These are phyloP conservation scores for Endoconidiophora polonica DNA, from an alignment of 2,329 filamentous ascomycete genomes.

Conservation along the genomic window DNA sequence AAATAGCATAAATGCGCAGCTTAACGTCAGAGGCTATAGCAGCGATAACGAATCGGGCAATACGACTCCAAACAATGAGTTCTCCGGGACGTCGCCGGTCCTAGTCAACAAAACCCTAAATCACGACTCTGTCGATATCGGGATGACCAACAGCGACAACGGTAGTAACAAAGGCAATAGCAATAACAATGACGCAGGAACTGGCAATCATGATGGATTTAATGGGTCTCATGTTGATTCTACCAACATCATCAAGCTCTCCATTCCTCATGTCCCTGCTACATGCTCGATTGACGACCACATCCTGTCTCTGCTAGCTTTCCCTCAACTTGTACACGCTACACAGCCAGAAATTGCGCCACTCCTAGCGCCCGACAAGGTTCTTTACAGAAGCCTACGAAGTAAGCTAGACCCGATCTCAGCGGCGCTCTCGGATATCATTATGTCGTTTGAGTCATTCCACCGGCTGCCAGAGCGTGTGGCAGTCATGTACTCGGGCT, in stretches of 20 bases:
- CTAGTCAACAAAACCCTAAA: background rate
- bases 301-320: slow-evolving; percentile 7
- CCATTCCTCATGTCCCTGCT: slow-evolving; percentile 4
- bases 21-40: background rate
- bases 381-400: slow-evolving; percentile 3
- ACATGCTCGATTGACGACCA: slow-evolving; percentile 10
- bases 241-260: slow-evolving; percentile 2
- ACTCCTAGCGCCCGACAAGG: slow-evolving; percentile 2
- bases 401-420: slow-evolving; percentile 37
- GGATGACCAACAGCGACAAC: background rate
- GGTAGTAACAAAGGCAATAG: background rate
- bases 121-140: background rate
- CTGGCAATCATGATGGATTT: background rate
- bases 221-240: background rate
- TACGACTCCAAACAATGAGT: background rate
- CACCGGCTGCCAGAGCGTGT: slow-evolving; percentile 65
- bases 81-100: too few relatives aligned
- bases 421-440: slow-evolving; percentile 70
- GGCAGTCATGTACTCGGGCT: slow-evolving; percentile 72
- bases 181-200: background rate
- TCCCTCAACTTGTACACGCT: background rate
- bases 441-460: slow-evolving; percentile 69
- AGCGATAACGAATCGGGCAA: background rate
- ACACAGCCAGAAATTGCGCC: slow-evolving; percentile 10
- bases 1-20: slow-evolving; percentile 3